Conservation (phyloP, 2,329 filamentous ascomycete species). For the Aspergillus pseudonomiae region DNA sequence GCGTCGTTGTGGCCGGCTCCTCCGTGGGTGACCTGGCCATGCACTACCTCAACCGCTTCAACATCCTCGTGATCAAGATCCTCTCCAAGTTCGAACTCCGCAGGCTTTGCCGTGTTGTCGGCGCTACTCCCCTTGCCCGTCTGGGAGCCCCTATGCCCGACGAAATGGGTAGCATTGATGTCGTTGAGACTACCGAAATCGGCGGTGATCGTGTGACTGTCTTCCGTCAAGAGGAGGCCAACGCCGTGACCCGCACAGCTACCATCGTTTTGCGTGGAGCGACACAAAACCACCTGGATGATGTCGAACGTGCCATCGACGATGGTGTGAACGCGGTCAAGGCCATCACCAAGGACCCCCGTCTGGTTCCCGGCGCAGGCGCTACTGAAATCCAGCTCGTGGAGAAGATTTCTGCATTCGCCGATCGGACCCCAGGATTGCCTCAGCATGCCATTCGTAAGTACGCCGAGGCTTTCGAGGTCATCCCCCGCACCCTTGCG, state of each 20-base stretch:
- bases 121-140: slow-evolving; percentile 92
- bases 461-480: slow-evolving; percentile 96
- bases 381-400: slow-evolving; percentile 93
- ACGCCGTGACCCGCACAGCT: slow-evolving; percentile 86
- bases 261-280: slow-evolving; percentile 93
- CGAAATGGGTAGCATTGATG: slow-evolving; percentile 92
- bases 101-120: slow-evolving; percentile 91
- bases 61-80: slow-evolving; percentile 94
- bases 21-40: slow-evolving; percentile 94
- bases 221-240: slow-evolving; percentile 82
- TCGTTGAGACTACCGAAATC: slow-evolving; percentile 97
- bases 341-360: slow-evolving; percentile 90
- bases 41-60: slow-evolving; percentile 97
- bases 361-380: slow-evolving; percentile 90
- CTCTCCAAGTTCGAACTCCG: slow-evolving; percentile 98
- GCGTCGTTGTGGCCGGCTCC: slow-evolving; percentile 88
- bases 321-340: slow-evolving; percentile 99
- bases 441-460: slow-evolving; percentile 97
- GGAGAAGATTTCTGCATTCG: slow-evolving; percentile 85
- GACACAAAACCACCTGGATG: slow-evolving; percentile 97
- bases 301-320: slow-evolving; percentile 94
- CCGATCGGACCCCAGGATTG: slow-evolving; percentile 88
- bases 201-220: slow-evolving; percentile 97
- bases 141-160: slow-evolving; percentile 99
- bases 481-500: slow-evolving; percentile 88